A percentile compares a stretch with the other conserved stretches of the same genome.
Evolutionary conservation across 257 asterid species (phyloP).

Genomic region (Euphrasia confusa): DNA sequence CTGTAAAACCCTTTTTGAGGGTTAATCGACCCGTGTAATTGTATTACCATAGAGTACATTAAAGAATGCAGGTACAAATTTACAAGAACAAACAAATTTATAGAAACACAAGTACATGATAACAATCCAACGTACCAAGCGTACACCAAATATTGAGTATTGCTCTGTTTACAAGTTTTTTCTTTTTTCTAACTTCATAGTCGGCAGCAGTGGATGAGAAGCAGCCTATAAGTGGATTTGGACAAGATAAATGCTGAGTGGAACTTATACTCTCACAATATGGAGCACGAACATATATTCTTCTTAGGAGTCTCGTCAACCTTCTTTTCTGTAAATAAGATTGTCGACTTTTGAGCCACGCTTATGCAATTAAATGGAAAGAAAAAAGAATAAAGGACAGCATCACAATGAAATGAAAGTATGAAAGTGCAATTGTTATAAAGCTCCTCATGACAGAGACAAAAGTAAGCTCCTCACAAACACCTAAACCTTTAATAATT

Average conservation of each 20-base stretch:
- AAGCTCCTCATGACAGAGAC: neutral
- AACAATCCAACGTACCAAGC: slow-evolving; percentile 32
- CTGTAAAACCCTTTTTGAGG: slow-evolving; percentile 24
- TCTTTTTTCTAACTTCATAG: slow-evolving; percentile 27
- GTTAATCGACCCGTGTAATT: slow-evolving; percentile 19
- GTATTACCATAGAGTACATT: slow-evolving; percentile 29
- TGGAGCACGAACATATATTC: slow-evolving; percentile 36
- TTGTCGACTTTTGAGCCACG: slow-evolving; percentile 25
- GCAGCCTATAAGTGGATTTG: slow-evolving; percentile 27
- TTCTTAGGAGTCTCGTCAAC: slow-evolving; percentile 39
- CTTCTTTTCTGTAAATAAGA: slow-evolving; percentile 43
- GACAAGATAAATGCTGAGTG: slow-evolving; percentile 27
- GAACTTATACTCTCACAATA: slow-evolving; percentile 34
- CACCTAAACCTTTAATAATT: neutral
- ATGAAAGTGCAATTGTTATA: slow-evolving; percentile 3
- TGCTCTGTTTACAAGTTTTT: slow-evolving; percentile 38
- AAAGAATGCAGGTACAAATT: slow-evolving; percentile 39
- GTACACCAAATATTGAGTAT: slow-evolving; percentile 36
- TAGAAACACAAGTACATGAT: slow-evolving; percentile 32
- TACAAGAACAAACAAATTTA: slow-evolving; percentile 31
- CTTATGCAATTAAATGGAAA: slow-evolving; percentile 13
- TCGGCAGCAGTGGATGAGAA: slow-evolving; percentile 28
- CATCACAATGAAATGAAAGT: slow-evolving; percentile 1
- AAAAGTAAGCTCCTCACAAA: slow-evolving; percentile 1
- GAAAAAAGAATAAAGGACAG: neutral